Evolutionary conservation across 2,329 filamentous ascomycete species (phyloP), one percentile per base, ranked within the genome.

Genomic region (Penicillium sp.): DNA sequence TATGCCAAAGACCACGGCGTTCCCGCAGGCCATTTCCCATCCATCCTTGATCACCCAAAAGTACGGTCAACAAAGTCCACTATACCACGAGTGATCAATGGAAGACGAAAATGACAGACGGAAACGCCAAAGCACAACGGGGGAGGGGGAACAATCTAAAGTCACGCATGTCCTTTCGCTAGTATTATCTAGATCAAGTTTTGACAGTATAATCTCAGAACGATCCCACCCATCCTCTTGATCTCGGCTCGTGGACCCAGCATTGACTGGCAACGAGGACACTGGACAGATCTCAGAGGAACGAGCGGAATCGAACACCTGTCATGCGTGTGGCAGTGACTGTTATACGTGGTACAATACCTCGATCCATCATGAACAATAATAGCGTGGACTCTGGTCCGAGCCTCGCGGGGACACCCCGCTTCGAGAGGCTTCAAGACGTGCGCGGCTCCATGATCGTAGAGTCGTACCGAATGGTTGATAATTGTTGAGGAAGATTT

Each of bases 171-270:
- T 88, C 82, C 85, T 88, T 88, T 84, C 85, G 85, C 85, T 86
- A 83, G 83, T 78, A 86, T 87, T 86, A 84, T 83, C 82, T 83
- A 86, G 83, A 86, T 87, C 84, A 88, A 88, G 84, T 88, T 87
- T 78, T 74, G 73, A 78, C 83, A 83, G 83, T 86, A 84, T 85
- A 73, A 79, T 86, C 83, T 86, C 82, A 86, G 82, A 84, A 74
- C 75, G 63, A 64, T 55, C 59, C 43, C 52, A 47, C 36, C 46
- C 42, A 28, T 66, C 27, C 29, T 33, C 13, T 5, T 11, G 29
- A 56, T 61, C 59, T 55, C 59, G 46, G 47, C 8, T 9, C 32
- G 9, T 33, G 26, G 27, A 35, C 5, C 54, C 45, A 49, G 46
- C 35, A 34, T 36, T 43, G 27, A 34, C 36, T 43, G 39, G 24